Evolutionary conservation across 306 rosid species (phyloP).

Genomic region (Pueraria montana): DNA sequence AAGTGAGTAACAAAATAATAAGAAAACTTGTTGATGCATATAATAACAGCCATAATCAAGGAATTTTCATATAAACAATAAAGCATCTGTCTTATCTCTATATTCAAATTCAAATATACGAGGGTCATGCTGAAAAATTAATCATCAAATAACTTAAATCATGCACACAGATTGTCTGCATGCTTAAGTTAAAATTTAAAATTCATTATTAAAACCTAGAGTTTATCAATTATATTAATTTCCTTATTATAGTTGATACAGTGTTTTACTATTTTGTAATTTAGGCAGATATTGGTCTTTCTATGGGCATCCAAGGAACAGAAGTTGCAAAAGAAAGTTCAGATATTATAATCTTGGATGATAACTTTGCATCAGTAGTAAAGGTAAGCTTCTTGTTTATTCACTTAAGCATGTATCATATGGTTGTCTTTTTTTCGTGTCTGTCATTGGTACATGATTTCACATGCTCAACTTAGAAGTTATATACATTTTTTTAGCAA

Average conservation of each 20-base stretch:
- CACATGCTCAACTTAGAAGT: conserved; percentile 23
- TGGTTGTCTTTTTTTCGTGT: not conserved
- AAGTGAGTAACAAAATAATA: not conserved
- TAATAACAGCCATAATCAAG: not conserved
- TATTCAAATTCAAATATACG: not conserved
- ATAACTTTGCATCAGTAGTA: conserved; percentile 96
- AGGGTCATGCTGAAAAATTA: conserved; percentile 2
- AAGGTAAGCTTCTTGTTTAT: conserved; percentile 61
- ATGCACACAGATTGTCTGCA: conserved; percentile 20
- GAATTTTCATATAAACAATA: not conserved
- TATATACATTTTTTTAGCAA: not conserved
- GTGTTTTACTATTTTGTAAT: conserved; percentile 58
- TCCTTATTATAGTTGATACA: conserved; percentile 50
- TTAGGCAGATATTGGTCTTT: conserved; percentile 99
- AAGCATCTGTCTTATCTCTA: not conserved
- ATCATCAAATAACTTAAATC: conserved; percentile 27
- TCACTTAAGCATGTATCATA: conserved; percentile 24
- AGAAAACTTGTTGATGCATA: not conserved
- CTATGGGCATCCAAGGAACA: conserved; percentile 99
- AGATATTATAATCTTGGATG: conserved; percentile 94
- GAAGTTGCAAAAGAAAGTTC: conserved; percentile 99
- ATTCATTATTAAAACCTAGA: not conserved
- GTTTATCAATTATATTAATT: not conserved
- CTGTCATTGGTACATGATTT: conserved; percentile 11
- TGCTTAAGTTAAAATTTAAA: not conserved